Evolutionary conservation across 2,329 filamentous ascomycete genomes (phyloP).

Genomic region (Harringtonia aguacate): DNA sequence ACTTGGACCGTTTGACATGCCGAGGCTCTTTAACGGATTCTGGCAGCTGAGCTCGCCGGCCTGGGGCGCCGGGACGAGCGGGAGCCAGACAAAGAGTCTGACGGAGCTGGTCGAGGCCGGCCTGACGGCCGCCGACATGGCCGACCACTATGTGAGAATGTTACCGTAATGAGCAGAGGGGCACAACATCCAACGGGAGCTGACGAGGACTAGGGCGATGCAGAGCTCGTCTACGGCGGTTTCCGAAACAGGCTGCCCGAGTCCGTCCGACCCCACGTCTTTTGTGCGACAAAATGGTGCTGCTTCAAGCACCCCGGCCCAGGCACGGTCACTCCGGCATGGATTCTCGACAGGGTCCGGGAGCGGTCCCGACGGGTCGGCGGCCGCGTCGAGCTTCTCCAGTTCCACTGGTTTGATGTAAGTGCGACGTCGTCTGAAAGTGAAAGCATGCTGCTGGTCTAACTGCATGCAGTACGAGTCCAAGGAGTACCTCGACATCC

Average conservation of each 20-base stretch:
- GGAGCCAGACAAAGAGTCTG: constrained; percentile 17
- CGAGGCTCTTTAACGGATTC: constrained; percentile 19
- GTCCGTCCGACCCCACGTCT: constrained; percentile 13
- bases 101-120: constrained; percentile 15
- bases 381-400: constrained; percentile 21
- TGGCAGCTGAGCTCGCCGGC: constrained; percentile 22
- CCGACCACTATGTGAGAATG: constrained; percentile 22
- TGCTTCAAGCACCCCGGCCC: constrained; percentile 17
- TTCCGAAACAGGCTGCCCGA: constrained; percentile 18
- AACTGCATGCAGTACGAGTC: constrained; percentile 21
- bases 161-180: too few relatives aligned
- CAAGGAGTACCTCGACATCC: constrained; percentile 23
- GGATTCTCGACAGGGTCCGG: constrained; percentile 17
- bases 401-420: constrained; percentile 26
- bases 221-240: constrained; percentile 22
- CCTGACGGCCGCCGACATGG: constrained; percentile 22
- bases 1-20: constrained; percentile 12
- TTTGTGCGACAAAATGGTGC: constrained; percentile 25
- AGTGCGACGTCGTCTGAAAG: constrained; percentile 3
- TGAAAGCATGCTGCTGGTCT: too few relatives aligned
- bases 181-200: too few relatives aligned
- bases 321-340: constrained; percentile 15
- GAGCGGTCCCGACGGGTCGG: constrained; percentile 22
- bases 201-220: constrained; percentile 19
- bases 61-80: constrained; percentile 17